Evolutionary conservation across 1,284 basidiomycete genomes (phyloP).

Genomic region (Apiotrichum mycotoxinovorans): DNA sequence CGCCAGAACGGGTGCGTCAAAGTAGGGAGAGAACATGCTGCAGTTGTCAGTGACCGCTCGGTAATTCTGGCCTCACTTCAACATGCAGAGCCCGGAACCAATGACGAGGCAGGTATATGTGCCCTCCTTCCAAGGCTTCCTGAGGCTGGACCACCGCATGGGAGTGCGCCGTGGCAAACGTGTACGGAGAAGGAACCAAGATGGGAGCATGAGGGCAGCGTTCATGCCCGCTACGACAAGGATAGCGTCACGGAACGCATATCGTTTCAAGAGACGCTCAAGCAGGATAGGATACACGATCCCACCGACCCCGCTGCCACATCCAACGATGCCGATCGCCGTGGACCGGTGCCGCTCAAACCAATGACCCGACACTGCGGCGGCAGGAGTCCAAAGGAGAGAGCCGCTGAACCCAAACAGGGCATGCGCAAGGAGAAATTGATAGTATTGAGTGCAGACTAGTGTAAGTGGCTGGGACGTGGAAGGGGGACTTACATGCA

Average conservation of each 20-base stretch:
- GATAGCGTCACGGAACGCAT: slow-evolving; percentile 19
- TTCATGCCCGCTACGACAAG: slow-evolving; percentile 25
- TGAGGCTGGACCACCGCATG: slow-evolving; percentile 10
- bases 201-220: slow-evolving; percentile 22
- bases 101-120: slow-evolving; percentile 32
- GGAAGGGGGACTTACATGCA: slow-evolving; percentile 16
- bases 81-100: slow-evolving; percentile 30
- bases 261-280: slow-evolving; percentile 17
- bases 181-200: slow-evolving; percentile 22
- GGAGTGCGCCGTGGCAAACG: slow-evolving; percentile 21
- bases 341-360: slow-evolving; percentile 37
- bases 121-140: slow-evolving; percentile 25
- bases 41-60: background rate
- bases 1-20: slow-evolving; percentile 19
- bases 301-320: slow-evolving; percentile 39
- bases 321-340: slow-evolving; percentile 41
- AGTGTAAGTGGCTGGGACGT: slow-evolving; percentile 30
- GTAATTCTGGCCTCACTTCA: slow-evolving; percentile 19
- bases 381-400: slow-evolving; percentile 40
- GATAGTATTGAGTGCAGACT: slow-evolving; percentile 38
- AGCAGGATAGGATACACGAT: slow-evolving; percentile 43
- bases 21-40: slow-evolving; percentile 26
- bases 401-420: slow-evolving; percentile 39
- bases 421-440: slow-evolving; percentile 42
- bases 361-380: slow-evolving; percentile 44